Evolutionary conservation across 441 rosid species (phyloP), one percentile per base, ranked within the genome.

Genomic region (Gossypium lobatum): DNA sequence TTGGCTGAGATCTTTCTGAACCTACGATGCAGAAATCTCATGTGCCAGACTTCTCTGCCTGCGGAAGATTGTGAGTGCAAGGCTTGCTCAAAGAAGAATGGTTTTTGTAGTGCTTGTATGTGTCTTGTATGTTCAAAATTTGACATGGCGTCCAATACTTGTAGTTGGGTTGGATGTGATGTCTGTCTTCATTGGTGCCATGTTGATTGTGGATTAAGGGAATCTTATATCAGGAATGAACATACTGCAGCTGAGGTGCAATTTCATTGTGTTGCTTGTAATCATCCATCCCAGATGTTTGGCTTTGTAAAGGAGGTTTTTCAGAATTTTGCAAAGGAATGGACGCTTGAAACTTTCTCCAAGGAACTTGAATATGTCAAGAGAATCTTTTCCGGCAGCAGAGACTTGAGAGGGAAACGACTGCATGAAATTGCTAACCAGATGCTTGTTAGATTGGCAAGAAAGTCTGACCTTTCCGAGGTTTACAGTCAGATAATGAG

Each of bases 161-260:
- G 99, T 82, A 88, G 97, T 80, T 96, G 99, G 99, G 92, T 96
- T 62, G 99, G 99, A 60, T 96, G 99, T 83, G 99, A 96, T 80
- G 88, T 91, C 61, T 96, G 99, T 80, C 92, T 93, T 72, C 99
- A 96, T 75, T 96, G 97, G 97, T 93, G 97, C 80, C 99, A 96
- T 81, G 88, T 87, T 45, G 99, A 93, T 72, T 96, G 99, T 82
- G 99, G 89, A 46, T 79, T 96, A 64, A 86, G 86, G 59, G 92
- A 90, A 73, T 87, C 91, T 28, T 89, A 76, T 78, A 93, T 96
- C 75, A 84, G 93, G 82, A 96, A 92, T 79, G 99, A 97, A 54
- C 82, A 77, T 76, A 82, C 85, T 77, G 88, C 87, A 1, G 82
- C 89, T 1, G 98, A 93, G 87, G 88, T 91, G 94, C 99, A 93